Evolutionary conservation across 805 yeast species (phyloP).

Genomic region (Cyberlindnera veronae): DNA sequence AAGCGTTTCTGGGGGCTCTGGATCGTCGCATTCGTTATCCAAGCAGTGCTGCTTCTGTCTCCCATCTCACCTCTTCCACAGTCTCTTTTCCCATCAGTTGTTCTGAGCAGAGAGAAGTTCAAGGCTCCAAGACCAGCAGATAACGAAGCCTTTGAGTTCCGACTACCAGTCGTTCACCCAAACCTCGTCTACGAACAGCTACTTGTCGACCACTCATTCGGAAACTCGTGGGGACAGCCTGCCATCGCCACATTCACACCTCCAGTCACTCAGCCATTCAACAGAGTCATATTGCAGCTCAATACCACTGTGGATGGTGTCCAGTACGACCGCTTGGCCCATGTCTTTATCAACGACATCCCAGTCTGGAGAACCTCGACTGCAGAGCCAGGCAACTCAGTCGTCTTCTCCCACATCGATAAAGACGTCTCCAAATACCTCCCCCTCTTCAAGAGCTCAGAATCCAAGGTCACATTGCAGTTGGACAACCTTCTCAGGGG

Average conservation of each 20-base stretch:
- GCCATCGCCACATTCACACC: slow-evolving; percentile 38
- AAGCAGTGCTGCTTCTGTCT: too few species aligned
- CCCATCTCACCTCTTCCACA: too few species aligned
- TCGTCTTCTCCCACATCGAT: slow-evolving; percentile 44
- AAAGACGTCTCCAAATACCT: slow-evolving; percentile 65
- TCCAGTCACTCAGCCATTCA: slow-evolving; percentile 44
- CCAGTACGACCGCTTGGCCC: slow-evolving; percentile 64
- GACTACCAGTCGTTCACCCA: slow-evolving; percentile 21
- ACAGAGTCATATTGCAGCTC: slow-evolving; percentile 51
- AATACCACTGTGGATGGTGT: slow-evolving; percentile 53
- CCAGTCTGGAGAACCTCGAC: slow-evolving; percentile 86
- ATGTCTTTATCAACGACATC: slow-evolving; percentile 55
- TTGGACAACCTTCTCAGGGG: slow-evolving; percentile 60
- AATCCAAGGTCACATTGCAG: slow-evolving; percentile 47
- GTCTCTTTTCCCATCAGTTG: not conserved
- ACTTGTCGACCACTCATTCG: slow-evolving; percentile 49
- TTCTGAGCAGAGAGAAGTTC: not conserved
- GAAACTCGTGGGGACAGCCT: slow-evolving; percentile 59
- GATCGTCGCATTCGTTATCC: too few species aligned
- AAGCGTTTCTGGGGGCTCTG: too few species aligned
- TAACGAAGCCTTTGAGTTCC: slow-evolving; percentile 24
- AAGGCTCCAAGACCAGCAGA: slow-evolving; percentile 6
- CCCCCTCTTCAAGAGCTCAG: slow-evolving; percentile 42
- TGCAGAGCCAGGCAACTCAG: slow-evolving; percentile 63
- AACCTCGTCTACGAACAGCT: slow-evolving; percentile 35